A percentile compares a stretch with the other conserved stretches of the same genome.
These are phyloP conservation scores for Termitomyces sp. DNA, from an alignment of 768 basidiomycete species.

Conservation along the genomic window DNA sequence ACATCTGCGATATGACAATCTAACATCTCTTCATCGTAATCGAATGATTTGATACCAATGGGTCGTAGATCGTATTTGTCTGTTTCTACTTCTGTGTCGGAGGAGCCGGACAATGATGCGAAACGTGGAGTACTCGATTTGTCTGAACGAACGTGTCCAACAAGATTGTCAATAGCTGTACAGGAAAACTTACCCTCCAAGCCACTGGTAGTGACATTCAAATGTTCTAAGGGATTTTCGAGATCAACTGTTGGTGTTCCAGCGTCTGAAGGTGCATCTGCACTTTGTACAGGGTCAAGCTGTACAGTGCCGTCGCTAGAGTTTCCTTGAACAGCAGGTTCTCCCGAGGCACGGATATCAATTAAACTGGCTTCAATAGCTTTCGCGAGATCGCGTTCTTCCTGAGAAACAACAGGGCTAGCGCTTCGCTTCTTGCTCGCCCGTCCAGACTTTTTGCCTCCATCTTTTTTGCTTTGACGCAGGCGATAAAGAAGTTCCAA, in stretches of 20 bases:
- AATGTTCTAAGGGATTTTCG: background rate
- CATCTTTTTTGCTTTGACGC: slow-evolving; percentile 8
- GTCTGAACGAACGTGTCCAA: background rate
- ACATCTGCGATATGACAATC: slow-evolving; percentile 47
- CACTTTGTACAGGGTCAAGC: background rate
- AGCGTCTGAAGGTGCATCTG: background rate
- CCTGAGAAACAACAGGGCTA: slow-evolving; percentile 15
- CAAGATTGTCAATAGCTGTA: background rate
- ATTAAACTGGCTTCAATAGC: slow-evolving; percentile 43
- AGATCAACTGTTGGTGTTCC: background rate
- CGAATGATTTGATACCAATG: slow-evolving; percentile 62
- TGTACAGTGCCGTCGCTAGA: background rate
- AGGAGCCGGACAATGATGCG: background rate
- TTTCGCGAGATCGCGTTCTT: slow-evolving; percentile 36
- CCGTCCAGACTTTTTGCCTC: slow-evolving; percentile 6
- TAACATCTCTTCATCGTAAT: slow-evolving; percentile 46
- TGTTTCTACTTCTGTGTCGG: slow-evolving; percentile 6
- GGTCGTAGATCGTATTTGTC: slow-evolving; percentile 29
- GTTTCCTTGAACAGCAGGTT: background rate
- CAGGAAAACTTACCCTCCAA: background rate
- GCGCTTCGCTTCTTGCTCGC: background rate
- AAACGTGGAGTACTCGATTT: background rate
- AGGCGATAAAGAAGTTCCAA: slow-evolving; percentile 50
- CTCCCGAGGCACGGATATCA: slow-evolving; percentile 9
- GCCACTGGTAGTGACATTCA: background rate